Evolutionary conservation across 2,329 filamentous ascomycete genomes (phyloP).

Genomic region (Onygenales sp.): DNA sequence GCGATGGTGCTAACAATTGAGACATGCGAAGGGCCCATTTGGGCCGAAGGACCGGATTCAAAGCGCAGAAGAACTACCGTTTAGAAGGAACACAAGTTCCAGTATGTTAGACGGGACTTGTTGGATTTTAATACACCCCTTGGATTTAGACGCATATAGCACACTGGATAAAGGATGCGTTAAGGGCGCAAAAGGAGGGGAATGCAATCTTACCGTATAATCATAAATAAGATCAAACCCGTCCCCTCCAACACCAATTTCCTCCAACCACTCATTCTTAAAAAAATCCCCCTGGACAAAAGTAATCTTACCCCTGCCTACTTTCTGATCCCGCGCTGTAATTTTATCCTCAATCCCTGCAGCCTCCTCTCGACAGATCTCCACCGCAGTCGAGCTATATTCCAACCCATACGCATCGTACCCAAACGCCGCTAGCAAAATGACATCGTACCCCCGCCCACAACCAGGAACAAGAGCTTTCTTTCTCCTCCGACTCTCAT

Average conservation of each 20-base stretch:
- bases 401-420: slow-evolving; percentile 73
- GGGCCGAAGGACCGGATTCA: slow-evolving; percentile 46
- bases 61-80: slow-evolving; percentile 52
- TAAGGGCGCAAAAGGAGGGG: not conserved
- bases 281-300: slow-evolving; percentile 40
- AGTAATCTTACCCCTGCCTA: slow-evolving; percentile 29
- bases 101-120: not conserved
- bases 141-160: not conserved
- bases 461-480: slow-evolving; percentile 71
- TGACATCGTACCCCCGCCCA: slow-evolving; percentile 71
- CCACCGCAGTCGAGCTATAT: slow-evolving; percentile 43
- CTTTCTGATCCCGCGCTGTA: slow-evolving; percentile 22
- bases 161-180: not conserved
- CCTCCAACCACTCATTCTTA: slow-evolving; percentile 31
- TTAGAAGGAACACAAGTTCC: not conserved
- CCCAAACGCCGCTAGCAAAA: slow-evolving; percentile 63
- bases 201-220: slow-evolving; percentile 42
- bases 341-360: slow-evolving; percentile 25
- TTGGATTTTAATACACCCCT: not conserved
- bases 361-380: slow-evolving; percentile 28
- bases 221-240: slow-evolving; percentile 49
- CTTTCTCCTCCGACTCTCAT: slow-evolving; percentile 27
- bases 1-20: slow-evolving; percentile 41
- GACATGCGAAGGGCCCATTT: slow-evolving; percentile 48
- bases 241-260: slow-evolving; percentile 22